A percentile compares a stretch with the other conserved stretches of the same genome.
These are phyloP conservation scores for Babesia ovata DNA, from an alignment of 169 alveolate genomes.

Conservation along the genomic window DNA sequence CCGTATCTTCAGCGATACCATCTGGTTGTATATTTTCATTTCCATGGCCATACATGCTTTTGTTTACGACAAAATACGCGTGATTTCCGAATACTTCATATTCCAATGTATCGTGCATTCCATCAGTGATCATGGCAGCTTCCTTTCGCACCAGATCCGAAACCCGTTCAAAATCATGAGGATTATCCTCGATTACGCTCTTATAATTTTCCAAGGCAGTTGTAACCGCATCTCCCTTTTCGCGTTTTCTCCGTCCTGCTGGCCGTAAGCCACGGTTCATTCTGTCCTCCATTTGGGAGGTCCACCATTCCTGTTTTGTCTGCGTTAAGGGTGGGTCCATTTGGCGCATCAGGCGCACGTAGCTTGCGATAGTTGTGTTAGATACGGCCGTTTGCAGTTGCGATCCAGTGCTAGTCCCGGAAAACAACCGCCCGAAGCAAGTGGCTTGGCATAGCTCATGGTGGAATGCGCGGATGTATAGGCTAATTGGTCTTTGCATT, in stretches of 20 bases:
- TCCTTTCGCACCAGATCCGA: background rate
- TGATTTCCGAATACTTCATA: conserved; percentile 21
- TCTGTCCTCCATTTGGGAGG: background rate
- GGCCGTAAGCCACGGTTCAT: background rate
- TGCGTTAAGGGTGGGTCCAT: background rate
- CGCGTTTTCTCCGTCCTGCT: background rate
- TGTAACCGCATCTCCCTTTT: background rate
- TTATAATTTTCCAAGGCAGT: conserved; percentile 5
- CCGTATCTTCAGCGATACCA: background rate
- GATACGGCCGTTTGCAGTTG: background rate
- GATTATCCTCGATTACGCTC: background rate
- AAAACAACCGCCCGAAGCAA: background rate
- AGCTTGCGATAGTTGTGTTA: background rate
- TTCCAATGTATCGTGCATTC: background rate
- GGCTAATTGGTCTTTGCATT: background rate
- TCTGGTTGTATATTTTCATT: background rate
- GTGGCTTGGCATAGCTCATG: background rate
- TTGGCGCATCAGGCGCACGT: background rate
- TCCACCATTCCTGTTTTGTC: background rate
- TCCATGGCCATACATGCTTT: background rate
- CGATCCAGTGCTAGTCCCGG: background rate
- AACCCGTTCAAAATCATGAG: background rate
- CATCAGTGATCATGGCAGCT: background rate
- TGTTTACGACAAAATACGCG: conserved; percentile 6
- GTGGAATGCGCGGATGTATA: background rate